Base-by-base conservation (phyloP, 129 eudicot species). In the Helianthus tuberosus region DNA sequence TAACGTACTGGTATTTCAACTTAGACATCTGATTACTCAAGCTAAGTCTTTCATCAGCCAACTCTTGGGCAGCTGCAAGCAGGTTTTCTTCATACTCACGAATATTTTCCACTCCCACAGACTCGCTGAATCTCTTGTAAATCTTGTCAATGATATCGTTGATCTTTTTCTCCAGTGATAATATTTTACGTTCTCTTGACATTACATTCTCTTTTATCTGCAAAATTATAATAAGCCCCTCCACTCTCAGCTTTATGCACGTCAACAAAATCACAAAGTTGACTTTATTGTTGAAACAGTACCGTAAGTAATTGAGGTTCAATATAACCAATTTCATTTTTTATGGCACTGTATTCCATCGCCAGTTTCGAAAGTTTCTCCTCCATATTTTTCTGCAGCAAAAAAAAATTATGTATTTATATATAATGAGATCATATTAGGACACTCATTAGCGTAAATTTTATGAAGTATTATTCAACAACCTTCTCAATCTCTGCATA, bases 401-500 rank as follows among this genome's bases (percentile, higher is more conserved):
- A 44, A 75, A 63, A 61, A 20, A 32, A 32, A n/a, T n/a, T 27
- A 32, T 32, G 36, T 32, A 32, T 2, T 1, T 1, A 32, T 32
- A 29, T 66, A 41, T 11, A 64, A 77, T 52, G 35, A 66, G 64
- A 36, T 68, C 16, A 13, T 51, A 64, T 63, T 13, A 75, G 67
- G 52, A 58, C 55, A 62, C 73, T 64, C 57, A 7, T 8, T 23
- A 62, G 32, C 44, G 54, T 43, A 54, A 54, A 43, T 7, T 17
- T 53, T 9, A 9, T n/a, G 12, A 62, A 29, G 50, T 49, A 25
- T 35, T 55, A 25, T 44, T 25, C 64, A 66, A 17, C 79, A 75
- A 95, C 99, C 99, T 87, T 88, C 74, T 91, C 99, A 66, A 95
- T 95, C 77, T 95, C 99, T 38, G 97, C 96, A 84, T 95, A 95